Evolutionary conservation across 2,329 filamentous ascomycete genomes (phyloP).

Genomic region (Alternaria hordeiaustralica): DNA sequence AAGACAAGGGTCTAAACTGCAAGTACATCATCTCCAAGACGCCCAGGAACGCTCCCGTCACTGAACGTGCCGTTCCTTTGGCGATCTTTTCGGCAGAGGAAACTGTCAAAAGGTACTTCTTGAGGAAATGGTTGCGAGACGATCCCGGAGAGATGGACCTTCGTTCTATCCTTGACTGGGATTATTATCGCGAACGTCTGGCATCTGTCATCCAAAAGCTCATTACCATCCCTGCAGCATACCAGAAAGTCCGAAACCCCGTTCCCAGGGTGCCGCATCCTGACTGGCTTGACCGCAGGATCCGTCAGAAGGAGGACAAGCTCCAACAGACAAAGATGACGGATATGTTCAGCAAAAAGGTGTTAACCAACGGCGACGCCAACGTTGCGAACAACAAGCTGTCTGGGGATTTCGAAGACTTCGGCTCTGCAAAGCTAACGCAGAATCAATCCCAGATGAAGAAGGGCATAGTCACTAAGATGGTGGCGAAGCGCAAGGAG

Average conservation of each 20-base stretch:
- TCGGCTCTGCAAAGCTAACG: conserved; percentile 65
- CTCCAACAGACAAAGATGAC: conserved; percentile 99
- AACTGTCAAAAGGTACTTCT: conserved; percentile 82
- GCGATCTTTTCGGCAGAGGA: conserved; percentile 97
- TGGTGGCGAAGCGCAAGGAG: conserved; percentile 58
- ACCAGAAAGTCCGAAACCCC: conserved; percentile 94
- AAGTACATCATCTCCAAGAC: conserved; percentile 97
- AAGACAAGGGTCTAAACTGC: conserved; percentile 98
- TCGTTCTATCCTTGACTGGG: conserved; percentile 89
- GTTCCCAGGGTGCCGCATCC: conserved; percentile 93
- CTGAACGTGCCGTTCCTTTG: conserved; percentile 90
- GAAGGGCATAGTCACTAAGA: conserved; percentile 52
- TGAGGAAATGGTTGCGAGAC: conserved; percentile 95
- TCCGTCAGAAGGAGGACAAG: conserved; percentile 94
- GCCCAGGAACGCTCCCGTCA: conserved; percentile 88
- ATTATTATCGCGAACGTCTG: conserved; percentile 94
- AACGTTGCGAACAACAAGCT: conserved; percentile 67
- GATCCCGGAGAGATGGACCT: conserved; percentile 92
- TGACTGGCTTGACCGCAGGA: conserved; percentile 93
- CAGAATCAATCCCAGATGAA: conserved; percentile 48
- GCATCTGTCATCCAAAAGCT: conserved; percentile 98
- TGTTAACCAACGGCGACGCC: conserved; percentile 73
- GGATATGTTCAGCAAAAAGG: conserved; percentile 79
- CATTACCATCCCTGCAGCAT: conserved; percentile 94
- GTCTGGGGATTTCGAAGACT: conserved; percentile 78